phyloP scores from a whole-genome alignment of 2,329 filamentous ascomycete species.

The Neophaeococcomyces mojaviensis region DNA sequence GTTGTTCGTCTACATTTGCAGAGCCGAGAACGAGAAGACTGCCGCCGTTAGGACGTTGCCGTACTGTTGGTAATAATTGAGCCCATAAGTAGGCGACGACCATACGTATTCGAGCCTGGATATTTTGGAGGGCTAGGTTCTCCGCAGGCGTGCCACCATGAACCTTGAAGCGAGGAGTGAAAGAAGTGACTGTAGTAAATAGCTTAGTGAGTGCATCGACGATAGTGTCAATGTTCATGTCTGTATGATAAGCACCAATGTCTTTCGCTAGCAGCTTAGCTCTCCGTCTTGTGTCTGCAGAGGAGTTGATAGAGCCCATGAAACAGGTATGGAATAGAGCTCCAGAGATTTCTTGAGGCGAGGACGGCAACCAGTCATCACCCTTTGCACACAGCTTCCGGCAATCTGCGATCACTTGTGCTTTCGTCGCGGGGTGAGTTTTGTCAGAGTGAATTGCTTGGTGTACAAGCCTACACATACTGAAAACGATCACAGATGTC shows the following conservation, averaged over 20 bases:
- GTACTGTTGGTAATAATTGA: slow-evolving; percentile 54
- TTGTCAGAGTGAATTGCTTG: slow-evolving; percentile 45
- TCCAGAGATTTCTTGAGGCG: slow-evolving; percentile 53
- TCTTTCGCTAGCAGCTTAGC: slow-evolving; percentile 50
- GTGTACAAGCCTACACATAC: slow-evolving; percentile 48
- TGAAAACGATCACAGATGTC: slow-evolving; percentile 30
- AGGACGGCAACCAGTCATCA: slow-evolving; percentile 45
- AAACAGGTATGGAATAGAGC: slow-evolving; percentile 57
- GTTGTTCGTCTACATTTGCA: slow-evolving; percentile 54
- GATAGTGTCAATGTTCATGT: slow-evolving; percentile 61
- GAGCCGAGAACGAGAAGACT: slow-evolving; percentile 58
- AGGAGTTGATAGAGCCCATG: slow-evolving; percentile 64
- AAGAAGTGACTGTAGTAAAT: slow-evolving; percentile 51
- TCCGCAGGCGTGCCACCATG: slow-evolving; percentile 56
- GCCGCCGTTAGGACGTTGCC: slow-evolving; percentile 50
- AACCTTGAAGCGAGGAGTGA: slow-evolving; percentile 55
- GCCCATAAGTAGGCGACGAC: slow-evolving; percentile 58
- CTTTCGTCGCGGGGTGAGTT: slow-evolving; percentile 19
- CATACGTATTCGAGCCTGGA: slow-evolving; percentile 61
- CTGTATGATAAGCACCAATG: slow-evolving; percentile 55
- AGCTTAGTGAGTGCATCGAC: slow-evolving; percentile 51
- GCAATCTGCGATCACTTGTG: slow-evolving; percentile 48
- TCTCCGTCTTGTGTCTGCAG: slow-evolving; percentile 57
- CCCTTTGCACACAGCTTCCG: slow-evolving; percentile 42
- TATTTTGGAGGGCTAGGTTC: slow-evolving; percentile 58